Base-by-base conservation (phyloP, 2,329 filamentous ascomycete species). In the Aspergillus sp. region DNA sequence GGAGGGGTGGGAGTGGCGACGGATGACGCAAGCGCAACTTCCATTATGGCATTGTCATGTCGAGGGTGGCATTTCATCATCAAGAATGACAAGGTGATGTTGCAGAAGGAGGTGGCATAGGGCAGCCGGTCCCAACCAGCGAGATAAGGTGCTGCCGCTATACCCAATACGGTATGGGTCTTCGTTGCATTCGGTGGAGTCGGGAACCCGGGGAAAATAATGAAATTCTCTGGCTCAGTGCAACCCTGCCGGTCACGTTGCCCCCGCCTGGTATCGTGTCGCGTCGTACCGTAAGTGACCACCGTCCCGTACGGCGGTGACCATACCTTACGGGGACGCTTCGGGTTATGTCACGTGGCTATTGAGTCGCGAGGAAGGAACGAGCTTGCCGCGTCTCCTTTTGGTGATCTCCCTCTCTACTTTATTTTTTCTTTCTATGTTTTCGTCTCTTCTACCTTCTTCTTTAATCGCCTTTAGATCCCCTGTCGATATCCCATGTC, bases 171-270 rank as follows among this genome's bases (percentile, higher is more conserved):
- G n/a, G 60, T 49, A 45, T 54, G 26, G 52, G 16, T 42, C 61
- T 56, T 58, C 29, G 65, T 73, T 71, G 71, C 71, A 73, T 73
- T 63, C 66, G 67, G 67, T 60, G 58, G 62, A 63, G 56, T 66
- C 61, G 61, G 60, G 55, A 67, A 65, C 63, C 53, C 62, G 59
- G 62, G 58, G 62, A 62, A 54, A 49, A 29, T 24, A 24, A 6
- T 5, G 4, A 24, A 24, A 24, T 24, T 6, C 24, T 24, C 24
- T 24, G 24, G 24, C 46, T 22, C 20, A 53, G 56, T 71, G 70
- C 61, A 70, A 72, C 69, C 65, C 55, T 66, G 55, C 58, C 16
- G 36, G 36, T 42, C 62, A 58, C 56, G 32, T 29, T 29, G 26
- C 26, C 26, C 26, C 26, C 26, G 26, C 26, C 7, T 7, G 26